Evolutionary conservation across 805 yeast genomes (phyloP).

Genomic region (Phaffomyces antillensis): DNA sequence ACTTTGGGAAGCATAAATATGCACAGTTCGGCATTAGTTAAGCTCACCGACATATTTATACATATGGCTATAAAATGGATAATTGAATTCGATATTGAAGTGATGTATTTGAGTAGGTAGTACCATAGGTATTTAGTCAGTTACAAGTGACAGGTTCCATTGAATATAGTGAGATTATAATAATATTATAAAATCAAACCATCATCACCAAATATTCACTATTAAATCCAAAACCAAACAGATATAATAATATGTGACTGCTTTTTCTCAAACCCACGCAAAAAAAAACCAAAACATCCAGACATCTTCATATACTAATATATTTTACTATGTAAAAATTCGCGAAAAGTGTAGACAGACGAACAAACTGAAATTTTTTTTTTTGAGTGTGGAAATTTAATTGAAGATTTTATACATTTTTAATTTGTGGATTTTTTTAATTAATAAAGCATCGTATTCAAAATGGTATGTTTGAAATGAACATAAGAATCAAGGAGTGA

Average conservation of each 20-base stretch:
- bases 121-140: no score
- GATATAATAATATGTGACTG: background rate
- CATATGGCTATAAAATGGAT: no score
- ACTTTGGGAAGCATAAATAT: no score
- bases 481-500: background rate
- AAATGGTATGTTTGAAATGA: constrained; percentile 9
- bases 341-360: background rate
- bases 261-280: background rate
- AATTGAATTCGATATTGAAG: no score
- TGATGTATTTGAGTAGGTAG: no score
- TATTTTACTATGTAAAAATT: no score
- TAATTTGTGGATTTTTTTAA: constrained; percentile 1
- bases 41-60: no score
- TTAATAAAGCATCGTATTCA: constrained; percentile 8
- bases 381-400: background rate
- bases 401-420: constrained; percentile 1
- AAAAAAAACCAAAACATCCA: constrained; percentile 1
- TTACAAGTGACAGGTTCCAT: no score
- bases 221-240: background rate
- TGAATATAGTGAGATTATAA: no score
- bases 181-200: no score
- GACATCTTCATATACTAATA: background rate
- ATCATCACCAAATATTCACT: background rate
- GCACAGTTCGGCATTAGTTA: no score
- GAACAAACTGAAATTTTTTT: constrained; percentile 5